Conservation (phyloP, 495 filamentous ascomycete species). For the Aspergillus nidulans region DNA sequence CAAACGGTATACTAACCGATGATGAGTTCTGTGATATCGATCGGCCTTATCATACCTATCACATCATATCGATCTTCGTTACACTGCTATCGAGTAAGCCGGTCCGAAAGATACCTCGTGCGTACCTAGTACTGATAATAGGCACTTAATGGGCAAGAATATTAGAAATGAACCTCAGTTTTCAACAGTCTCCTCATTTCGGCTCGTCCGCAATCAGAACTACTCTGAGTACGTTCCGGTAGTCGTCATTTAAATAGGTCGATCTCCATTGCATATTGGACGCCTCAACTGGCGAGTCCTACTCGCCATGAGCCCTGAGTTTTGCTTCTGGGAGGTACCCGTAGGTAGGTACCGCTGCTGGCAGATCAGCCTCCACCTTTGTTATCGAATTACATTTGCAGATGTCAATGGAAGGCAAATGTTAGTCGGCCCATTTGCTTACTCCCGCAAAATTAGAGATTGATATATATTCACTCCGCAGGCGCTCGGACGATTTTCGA, state of each 20-base stretch:
- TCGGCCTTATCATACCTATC: constrained; percentile 1
- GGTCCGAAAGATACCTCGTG: neutral
- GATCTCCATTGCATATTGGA: neutral
- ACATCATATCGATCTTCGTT: neutral
- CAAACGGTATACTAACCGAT: neutral
- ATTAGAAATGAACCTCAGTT: neutral
- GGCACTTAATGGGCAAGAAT: neutral
- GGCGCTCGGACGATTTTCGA: neutral
- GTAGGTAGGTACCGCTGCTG: neutral
- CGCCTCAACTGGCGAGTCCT: neutral
- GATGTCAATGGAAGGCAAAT: neutral
- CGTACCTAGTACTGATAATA: neutral
- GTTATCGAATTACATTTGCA: neutral
- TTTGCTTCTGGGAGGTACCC: neutral
- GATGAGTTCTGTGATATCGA: neutral
- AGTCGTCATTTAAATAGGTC: neutral
- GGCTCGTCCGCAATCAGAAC: neutral
- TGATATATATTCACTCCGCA: neutral
- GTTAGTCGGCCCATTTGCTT: neutral
- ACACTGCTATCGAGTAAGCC: constrained; percentile 1
- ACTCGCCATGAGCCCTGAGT: neutral
- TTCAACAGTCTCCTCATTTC: neutral
- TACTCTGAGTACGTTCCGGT: neutral
- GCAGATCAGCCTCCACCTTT: constrained; percentile 1
- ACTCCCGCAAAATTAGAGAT: neutral